A percentile compares a stretch with the other conserved stretches of the same genome.
Evolutionary conservation across 2,329 filamentous ascomycete genomes (phyloP).

Genomic region (Hysterium pulicare): DNA sequence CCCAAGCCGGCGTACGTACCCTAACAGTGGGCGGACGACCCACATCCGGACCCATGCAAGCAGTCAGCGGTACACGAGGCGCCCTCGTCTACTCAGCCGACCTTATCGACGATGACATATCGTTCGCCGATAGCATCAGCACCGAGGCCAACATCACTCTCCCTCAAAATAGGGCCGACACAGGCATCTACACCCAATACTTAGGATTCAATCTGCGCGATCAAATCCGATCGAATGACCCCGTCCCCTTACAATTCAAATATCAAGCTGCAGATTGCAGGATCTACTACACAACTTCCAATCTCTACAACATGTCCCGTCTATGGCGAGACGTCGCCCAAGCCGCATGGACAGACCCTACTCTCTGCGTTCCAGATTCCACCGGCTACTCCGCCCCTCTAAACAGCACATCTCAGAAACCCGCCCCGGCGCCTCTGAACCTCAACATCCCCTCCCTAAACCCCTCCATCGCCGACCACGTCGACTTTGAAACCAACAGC

Average conservation of each 20-base stretch:
- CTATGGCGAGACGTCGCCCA: slow-evolving; percentile 35
- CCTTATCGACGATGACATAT: slow-evolving; percentile 32
- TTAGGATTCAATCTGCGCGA: slow-evolving; percentile 37
- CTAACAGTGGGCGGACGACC: slow-evolving; percentile 58
- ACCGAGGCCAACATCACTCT: slow-evolving; percentile 4
- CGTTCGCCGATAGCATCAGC: slow-evolving; percentile 7
- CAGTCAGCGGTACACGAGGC: slow-evolving; percentile 58
- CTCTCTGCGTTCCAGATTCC: slow-evolving; percentile 32
- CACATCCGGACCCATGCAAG: slow-evolving; percentile 53
- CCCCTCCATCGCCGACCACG: slow-evolving; percentile 5
- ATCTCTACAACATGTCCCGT: slow-evolving; percentile 34
- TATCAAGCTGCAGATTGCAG: slow-evolving; percentile 40
- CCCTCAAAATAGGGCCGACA: slow-evolving; percentile 7
- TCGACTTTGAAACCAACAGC: background rate
- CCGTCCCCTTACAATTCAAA: slow-evolving; percentile 35
- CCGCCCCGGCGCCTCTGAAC: background rate
- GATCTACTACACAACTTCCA: slow-evolving; percentile 36
- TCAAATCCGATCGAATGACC: slow-evolving; percentile 31
- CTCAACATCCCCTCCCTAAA: background rate
- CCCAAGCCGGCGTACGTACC: slow-evolving; percentile 49
- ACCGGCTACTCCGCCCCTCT: slow-evolving; percentile 16
- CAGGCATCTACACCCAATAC: slow-evolving; percentile 22
- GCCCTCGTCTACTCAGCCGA: slow-evolving; percentile 32
- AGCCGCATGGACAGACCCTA: slow-evolving; percentile 29
- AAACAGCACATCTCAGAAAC: background rate